Evolutionary conservation across 2,329 filamentous ascomycete species (phyloP), one percentile per base, ranked within the genome.

Genomic region (Epichloe amarillans): DNA sequence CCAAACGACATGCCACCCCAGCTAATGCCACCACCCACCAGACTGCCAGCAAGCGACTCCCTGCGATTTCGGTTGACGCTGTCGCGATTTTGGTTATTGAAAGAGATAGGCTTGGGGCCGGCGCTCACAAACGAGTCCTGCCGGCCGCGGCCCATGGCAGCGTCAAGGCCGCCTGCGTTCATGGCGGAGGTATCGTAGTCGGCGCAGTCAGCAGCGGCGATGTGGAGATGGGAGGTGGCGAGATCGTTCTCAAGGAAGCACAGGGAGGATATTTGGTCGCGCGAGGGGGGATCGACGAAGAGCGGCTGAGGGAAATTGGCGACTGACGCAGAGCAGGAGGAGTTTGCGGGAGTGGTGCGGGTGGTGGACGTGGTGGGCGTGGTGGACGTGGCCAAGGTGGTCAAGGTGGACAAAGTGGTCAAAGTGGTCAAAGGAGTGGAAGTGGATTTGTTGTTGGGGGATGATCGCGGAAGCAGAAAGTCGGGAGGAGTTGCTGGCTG

Each of bases 1-100:
- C 91, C 91, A 57, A 97, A 88, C 8, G 91, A 97, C 54, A 95
- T 82, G 57, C 90, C 91, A 64, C 91, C 91, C 90, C 91, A 98
- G 69, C 90, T 96, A 83, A 95, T 89, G 60, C 91, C 90, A 56
- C 91, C 90, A 56, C 83, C 85, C 70, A 83, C 80, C 52, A 83
- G 67, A 62, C 80, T 84, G 46, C 79, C 80, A 15, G 79, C 80
- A 36, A 83, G 65, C 51, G 75, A 80, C 64, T 84, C 81, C 58
- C 80, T 73, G 55, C 80, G 74, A 50, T 72, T 75, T 54, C 79
- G 75, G 62, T 72, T 74, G 58, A 74, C 72, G 59, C 72, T 68
- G 58, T 80, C 77, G 66, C 79, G 75, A 62, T 81, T 82, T 48
- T 78, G 74, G 59, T 82, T 83, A 61, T 73, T 76, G 72, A 83